Percentiles rank a stretch among this genome's conserved stretches.
phyloP scores from a whole-genome alignment of 805 yeast genomes.

The Cyberlindnera samutprakarnensis region DNA sequence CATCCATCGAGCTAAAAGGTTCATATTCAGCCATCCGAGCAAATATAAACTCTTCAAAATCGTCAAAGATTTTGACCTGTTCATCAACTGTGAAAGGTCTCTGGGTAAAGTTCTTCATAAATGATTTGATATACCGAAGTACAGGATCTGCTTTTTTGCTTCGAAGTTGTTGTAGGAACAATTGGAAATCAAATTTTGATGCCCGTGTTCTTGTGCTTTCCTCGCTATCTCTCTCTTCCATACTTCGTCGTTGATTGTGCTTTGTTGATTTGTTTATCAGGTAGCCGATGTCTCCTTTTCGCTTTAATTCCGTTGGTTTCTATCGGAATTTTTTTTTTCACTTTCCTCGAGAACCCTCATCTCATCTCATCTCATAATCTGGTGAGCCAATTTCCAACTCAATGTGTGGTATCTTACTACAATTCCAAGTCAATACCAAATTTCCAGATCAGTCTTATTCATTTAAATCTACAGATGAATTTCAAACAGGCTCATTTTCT shows the following conservation, averaged over 20 bases:
- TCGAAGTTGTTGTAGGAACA: constrained; percentile 64
- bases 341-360: too few relatives aligned
- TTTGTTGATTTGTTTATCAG: too few relatives aligned
- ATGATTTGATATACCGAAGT: constrained; percentile 78
- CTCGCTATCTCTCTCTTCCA: constrained; percentile 6
- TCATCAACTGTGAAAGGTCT: constrained; percentile 68
- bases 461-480: too few relatives aligned
- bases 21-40: constrained; percentile 53
- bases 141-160: constrained; percentile 80
- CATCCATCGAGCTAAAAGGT: constrained; percentile 68
- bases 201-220: constrained; percentile 11
- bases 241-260: too few relatives aligned
- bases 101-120: constrained; percentile 58
- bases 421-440: too few relatives aligned
- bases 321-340: too few relatives aligned
- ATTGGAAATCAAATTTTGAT: constrained; percentile 68
- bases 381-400: too few relatives aligned
- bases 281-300: too few relatives aligned
- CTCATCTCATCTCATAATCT: too few relatives aligned
- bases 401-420: constrained; percentile 56
- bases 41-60: constrained; percentile 68
- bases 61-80: constrained; percentile 67
- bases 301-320: too few relatives aligned
- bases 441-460: too few relatives aligned
- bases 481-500: too few relatives aligned